Evolutionary conservation across 2,329 filamentous ascomycete species (phyloP).

Genomic region (Pyrenophora teres): DNA sequence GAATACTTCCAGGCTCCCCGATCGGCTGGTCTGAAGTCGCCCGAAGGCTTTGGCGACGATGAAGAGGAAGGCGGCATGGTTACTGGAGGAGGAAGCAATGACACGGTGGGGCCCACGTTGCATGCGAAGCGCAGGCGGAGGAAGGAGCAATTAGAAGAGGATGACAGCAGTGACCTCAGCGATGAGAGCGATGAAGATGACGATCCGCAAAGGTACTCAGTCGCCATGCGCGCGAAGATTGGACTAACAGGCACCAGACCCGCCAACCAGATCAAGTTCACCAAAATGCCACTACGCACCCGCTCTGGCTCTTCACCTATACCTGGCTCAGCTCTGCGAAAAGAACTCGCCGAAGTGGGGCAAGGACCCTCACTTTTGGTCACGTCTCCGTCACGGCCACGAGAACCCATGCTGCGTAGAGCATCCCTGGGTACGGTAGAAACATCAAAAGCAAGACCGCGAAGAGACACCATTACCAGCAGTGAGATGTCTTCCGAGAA

Average conservation of each 20-base stretch:
- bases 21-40: constrained; percentile 59
- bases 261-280: constrained; percentile 90
- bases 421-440: constrained; percentile 75
- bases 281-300: constrained; percentile 88
- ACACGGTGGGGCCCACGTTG: constrained; percentile 68
- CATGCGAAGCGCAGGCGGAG: constrained; percentile 69
- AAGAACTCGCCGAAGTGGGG: constrained; percentile 57
- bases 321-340: constrained; percentile 55
- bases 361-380: constrained; percentile 59
- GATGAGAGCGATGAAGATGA: constrained; percentile 83
- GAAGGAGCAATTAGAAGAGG: constrained; percentile 79
- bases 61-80: constrained; percentile 74
- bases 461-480: constrained; percentile 78
- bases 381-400: constrained; percentile 59
- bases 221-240: not conserved
- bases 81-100: constrained; percentile 66
- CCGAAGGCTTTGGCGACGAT: constrained; percentile 66
- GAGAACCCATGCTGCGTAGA: constrained; percentile 49
- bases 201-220: constrained; percentile 52
- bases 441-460: constrained; percentile 69
- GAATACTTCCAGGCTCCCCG: constrained; percentile 80
- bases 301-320: constrained; percentile 88
- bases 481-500: constrained; percentile 85
- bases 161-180: constrained; percentile 82
- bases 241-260: constrained; percentile 53